Evolutionary conservation across 2,329 filamentous ascomycete species (phyloP), one percentile per base, ranked within the genome.

Genomic region (Xylaria sp.): DNA sequence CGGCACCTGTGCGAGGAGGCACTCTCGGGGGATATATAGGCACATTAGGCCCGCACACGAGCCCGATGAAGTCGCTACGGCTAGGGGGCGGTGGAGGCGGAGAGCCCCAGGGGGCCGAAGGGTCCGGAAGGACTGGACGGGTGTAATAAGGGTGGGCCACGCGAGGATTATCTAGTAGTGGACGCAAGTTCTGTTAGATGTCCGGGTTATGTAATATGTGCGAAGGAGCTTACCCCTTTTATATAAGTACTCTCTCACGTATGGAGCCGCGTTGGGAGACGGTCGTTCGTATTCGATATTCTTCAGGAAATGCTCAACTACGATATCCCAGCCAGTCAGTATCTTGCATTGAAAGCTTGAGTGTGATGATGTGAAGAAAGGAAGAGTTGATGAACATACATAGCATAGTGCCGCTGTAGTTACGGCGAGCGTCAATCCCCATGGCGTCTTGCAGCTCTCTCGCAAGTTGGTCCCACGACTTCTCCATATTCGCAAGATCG

Each of bases 251-350:
- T 76, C 73, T 3, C 64, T 54, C 8, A 81, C 72, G 54, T 76
- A 79, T 13, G 56, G 29, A 2, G 56, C 62, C 0, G 77, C 78
- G 27, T 76, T 73, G 7, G 78, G 77, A 0, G 79, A 80, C 21
- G 67, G 67, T 25, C 74, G 71, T 2, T 74, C 66, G 10, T 72
- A 74, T n/a, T 75, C 75, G 23, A 77, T 68, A 61, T 80, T 81
- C 62, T 80, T 77, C 59, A 79, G 81, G 57, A 76, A 80, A 48
- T 81, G 79, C 66, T 81, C 80, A 41, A 79, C 79, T 81, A 55
- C 23, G 13, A 47, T 10, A 9, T 25, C 62, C 27, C 56, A 44
- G 41, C 27, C 56, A 44, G 41, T 56, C 33, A 33, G 23, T 37
- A 8, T 27, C 13, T 6, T 1, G 4, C 9, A 25, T 33, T 5